Evolutionary conservation across 2,329 filamentous ascomycete species (phyloP).

Genomic region (Neofusicoccum parvum): DNA sequence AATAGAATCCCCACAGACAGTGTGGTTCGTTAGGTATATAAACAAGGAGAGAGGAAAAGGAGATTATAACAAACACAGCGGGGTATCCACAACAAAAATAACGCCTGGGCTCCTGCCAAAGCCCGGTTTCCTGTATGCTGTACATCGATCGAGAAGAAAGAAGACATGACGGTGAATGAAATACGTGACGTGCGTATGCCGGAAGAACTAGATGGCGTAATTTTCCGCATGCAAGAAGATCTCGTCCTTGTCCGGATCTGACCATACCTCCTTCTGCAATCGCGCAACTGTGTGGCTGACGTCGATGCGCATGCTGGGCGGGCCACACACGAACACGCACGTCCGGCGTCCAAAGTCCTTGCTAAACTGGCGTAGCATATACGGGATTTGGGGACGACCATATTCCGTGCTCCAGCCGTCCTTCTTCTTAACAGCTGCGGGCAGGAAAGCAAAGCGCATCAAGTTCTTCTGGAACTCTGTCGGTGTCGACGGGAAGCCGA

Average conservation of each 20-base stretch:
- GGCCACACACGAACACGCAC: constrained; percentile 91
- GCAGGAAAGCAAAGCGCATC: constrained; percentile 86
- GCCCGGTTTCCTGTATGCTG: neutral
- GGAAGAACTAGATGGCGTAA: constrained; percentile 69
- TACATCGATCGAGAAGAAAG: neutral
- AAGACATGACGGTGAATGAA: neutral
- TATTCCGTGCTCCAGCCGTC: constrained; percentile 93
- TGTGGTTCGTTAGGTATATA: neutral
- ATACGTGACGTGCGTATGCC: neutral
- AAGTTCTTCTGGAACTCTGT: constrained; percentile 86
- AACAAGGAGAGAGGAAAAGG: neutral
- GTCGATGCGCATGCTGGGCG: constrained; percentile 81
- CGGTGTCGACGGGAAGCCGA: constrained; percentile 79
- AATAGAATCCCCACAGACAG: neutral
- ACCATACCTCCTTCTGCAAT: constrained; percentile 82
- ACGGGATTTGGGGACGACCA: constrained; percentile 83
- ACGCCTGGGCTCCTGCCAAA: neutral
- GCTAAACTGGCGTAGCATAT: constrained; percentile 81
- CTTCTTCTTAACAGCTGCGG: constrained; percentile 50
- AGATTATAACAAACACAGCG: neutral
- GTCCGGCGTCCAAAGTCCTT: constrained; percentile 79
- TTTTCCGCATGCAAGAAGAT: constrained; percentile 95
- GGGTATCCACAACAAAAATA: constrained; percentile 2
- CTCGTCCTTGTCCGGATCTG: constrained; percentile 76
- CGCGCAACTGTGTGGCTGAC: constrained; percentile 83